These are phyloP conservation scores for Takakia lepidozioides DNA, from an alignment of 225 moss, liverwort and hornwort genomes.

Conservation along the genomic window DNA sequence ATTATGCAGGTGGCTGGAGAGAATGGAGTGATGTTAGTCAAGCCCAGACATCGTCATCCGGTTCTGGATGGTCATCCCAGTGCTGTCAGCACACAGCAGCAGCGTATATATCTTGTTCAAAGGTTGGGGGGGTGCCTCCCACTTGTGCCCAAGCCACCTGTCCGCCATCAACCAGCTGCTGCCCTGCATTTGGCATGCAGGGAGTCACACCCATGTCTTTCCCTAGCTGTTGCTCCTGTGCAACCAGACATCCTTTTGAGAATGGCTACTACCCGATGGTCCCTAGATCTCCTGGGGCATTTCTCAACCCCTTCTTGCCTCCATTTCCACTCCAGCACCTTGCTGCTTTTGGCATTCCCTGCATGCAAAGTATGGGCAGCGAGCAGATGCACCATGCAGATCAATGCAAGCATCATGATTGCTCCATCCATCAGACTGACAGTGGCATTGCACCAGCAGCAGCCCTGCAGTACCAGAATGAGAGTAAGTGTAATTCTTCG, in stretches of 20 bases:
- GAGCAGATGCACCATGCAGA: constrained; percentile 40
- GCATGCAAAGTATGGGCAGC: constrained; percentile 26
- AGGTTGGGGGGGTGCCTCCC: constrained; percentile 21
- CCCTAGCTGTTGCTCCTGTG: constrained; percentile 41
- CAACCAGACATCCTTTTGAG: constrained; percentile 35
- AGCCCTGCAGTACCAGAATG: constrained; percentile 87
- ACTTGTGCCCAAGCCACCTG: constrained; percentile 32
- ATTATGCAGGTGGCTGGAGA: constrained; percentile 67
- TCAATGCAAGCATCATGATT: constrained; percentile 31
- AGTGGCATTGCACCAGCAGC: constrained; percentile 73
- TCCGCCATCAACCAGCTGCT: constrained; percentile 24
- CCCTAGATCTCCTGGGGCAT: constrained; percentile 48
- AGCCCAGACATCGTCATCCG: constrained; percentile 20
- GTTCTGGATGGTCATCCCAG: constrained; percentile 33
- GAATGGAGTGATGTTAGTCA: constrained; percentile 64
- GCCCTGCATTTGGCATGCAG: constrained; percentile 28
- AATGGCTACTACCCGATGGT: constrained; percentile 27
- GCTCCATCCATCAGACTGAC: constrained; percentile 27
- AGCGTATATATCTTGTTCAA: constrained; percentile 18
- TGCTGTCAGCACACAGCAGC: constrained; percentile 38
- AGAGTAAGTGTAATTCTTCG: constrained; percentile 61
- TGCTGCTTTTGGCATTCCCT: constrained; percentile 44
- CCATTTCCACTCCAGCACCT: constrained; percentile 57
- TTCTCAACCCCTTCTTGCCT: constrained; percentile 73
- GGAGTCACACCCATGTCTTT: constrained; percentile 21